phyloP scores from a whole-genome alignment of 2,329 filamentous ascomycete genomes.

The Apiospora koreana region DNA sequence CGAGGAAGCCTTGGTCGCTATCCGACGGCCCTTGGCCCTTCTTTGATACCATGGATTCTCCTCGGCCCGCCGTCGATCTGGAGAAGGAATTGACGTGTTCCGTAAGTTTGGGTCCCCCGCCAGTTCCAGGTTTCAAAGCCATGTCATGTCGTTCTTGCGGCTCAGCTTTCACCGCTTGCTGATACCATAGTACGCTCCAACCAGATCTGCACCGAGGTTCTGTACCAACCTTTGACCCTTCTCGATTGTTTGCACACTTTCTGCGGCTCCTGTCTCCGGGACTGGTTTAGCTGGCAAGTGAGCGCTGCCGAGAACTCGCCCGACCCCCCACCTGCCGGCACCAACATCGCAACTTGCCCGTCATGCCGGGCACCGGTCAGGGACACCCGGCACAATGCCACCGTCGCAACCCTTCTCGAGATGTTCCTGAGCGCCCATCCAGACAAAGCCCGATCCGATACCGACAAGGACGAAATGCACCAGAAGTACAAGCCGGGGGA shows the following conservation, averaged over 20 bases:
- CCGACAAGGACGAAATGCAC: conserved; percentile 76
- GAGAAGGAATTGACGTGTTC: conserved; percentile 96
- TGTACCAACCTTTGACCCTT: conserved; percentile 87
- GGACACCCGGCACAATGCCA: conserved; percentile 87
- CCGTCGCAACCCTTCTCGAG: conserved; percentile 84
- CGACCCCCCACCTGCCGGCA: conserved; percentile 47
- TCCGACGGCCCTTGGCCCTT: conserved; percentile 8
- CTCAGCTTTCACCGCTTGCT: conserved; percentile 8
- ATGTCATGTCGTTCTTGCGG: conserved; percentile 1
- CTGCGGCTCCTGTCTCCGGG: conserved; percentile 91
- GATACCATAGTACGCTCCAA: conserved; percentile 13
- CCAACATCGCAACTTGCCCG: conserved; percentile 78
- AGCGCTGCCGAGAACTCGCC: conserved; percentile 54
- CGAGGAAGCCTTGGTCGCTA: conserved; percentile 12
- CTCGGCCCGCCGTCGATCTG: conserved; percentile 64
- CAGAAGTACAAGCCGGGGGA: conserved; percentile 81
- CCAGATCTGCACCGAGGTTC: conserved; percentile 94
- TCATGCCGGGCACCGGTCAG: conserved; percentile 86
- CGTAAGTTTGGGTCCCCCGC: conserved; percentile 56
- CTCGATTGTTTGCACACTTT: conserved; percentile 95
- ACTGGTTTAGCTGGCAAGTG: conserved; percentile 89
- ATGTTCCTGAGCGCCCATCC: conserved; percentile 85
- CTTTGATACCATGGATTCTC: conserved; percentile 47
- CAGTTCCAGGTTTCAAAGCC: conserved; percentile 8
- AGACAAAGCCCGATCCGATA: conserved; percentile 65